These are phyloP conservation scores for Clavispora santaluciae DNA, from an alignment of 805 yeast species.

Conservation along the genomic window DNA sequence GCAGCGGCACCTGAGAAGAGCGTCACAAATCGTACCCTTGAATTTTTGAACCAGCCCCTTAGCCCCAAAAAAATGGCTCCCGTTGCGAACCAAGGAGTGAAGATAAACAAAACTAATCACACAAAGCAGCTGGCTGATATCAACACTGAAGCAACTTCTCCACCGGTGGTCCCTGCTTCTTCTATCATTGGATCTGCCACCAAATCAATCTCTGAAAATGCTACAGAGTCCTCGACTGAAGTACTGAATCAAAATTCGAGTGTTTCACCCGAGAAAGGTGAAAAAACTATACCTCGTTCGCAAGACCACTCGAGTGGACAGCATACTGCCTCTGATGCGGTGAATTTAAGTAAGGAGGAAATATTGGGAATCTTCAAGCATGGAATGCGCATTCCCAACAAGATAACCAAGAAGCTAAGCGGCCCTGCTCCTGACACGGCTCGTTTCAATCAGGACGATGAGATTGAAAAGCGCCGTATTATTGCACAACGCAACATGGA, in stretches of 20 bases:
- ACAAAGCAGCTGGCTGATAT: too few species aligned
- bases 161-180: too few species aligned
- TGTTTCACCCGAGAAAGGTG: too few species aligned
- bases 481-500: slow-evolving; percentile 4
- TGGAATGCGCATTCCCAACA: slow-evolving; percentile 10
- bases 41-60: not conserved
- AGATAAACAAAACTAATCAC: too few species aligned
- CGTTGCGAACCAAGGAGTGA: not conserved
- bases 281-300: too few species aligned
- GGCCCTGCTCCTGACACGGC: slow-evolving; percentile 1
- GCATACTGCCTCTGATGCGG: not conserved
- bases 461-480: slow-evolving; percentile 4
- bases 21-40: not conserved
- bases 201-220: too few species aligned
- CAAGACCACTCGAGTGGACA: too few species aligned
- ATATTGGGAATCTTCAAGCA: slow-evolving; percentile 8
- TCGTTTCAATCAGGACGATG: slow-evolving; percentile 1
- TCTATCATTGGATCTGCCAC: too few species aligned
- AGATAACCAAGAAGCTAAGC: slow-evolving; percentile 9
- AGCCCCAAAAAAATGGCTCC: not conserved
- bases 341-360: slow-evolving; percentile 7
- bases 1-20: too few species aligned
- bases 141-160: too few species aligned
- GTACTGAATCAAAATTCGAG: too few species aligned
- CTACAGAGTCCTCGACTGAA: too few species aligned